These are phyloP conservation scores for Musa acuminata DNA, from an alignment of 176 grass and related monocot genomes.

Conservation along the genomic window DNA sequence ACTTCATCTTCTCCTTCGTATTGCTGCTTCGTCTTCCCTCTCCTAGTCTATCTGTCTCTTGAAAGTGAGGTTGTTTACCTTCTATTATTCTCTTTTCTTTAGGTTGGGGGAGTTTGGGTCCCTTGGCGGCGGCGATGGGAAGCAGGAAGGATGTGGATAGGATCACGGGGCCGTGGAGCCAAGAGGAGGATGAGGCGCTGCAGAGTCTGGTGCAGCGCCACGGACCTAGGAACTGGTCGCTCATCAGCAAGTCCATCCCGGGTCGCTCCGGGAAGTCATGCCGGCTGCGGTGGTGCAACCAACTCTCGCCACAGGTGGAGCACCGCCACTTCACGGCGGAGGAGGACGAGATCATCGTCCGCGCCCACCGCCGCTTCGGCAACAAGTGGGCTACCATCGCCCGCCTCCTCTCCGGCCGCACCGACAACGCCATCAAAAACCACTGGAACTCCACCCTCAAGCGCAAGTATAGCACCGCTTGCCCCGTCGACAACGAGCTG, in stretches of 20 bases:
- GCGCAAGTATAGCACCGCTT: not conserved
- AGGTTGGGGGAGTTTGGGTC: not conserved
- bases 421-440: not conserved
- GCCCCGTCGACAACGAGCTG: not conserved
- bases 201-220: not conserved
- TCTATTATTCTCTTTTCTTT: not conserved
- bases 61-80: no score
- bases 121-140: not conserved
- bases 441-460: slow-evolving; percentile 1
- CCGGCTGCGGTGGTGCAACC: not conserved
- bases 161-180: slow-evolving; percentile 1
- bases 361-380: not conserved
- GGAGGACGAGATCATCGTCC: not conserved
- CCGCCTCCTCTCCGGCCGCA: not conserved
- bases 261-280: not conserved
- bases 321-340: not conserved
- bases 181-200: not conserved
- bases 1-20: no score
- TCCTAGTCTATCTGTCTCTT: no score
- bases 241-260: not conserved
- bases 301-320: not conserved
- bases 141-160: not conserved
- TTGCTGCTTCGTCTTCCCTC: no score
- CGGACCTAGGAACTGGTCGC: not conserved
- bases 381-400: not conserved